phyloP scores from a whole-genome alignment of 495 filamentous ascomycete species.

The Pyrenopolyporus hunteri region DNA sequence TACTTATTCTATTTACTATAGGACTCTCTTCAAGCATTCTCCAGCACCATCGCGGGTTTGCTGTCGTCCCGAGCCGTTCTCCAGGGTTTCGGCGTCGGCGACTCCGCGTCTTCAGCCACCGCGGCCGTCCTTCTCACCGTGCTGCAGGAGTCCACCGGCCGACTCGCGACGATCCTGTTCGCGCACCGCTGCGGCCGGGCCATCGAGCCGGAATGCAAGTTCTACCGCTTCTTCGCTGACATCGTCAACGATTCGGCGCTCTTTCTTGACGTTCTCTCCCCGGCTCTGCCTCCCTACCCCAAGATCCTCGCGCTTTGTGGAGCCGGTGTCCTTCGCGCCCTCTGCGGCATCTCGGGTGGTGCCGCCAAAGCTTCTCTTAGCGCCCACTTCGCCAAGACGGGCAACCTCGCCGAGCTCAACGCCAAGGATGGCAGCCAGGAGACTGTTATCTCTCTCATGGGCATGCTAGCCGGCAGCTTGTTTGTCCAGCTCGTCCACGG shows the following conservation, averaged over 20 bases:
- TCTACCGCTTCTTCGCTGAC: constrained; percentile 87
- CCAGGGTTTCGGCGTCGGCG: constrained; percentile 91
- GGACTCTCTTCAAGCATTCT: constrained; percentile 96
- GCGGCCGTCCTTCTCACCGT: constrained; percentile 85
- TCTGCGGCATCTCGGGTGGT: constrained; percentile 89
- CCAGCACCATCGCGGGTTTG: constrained; percentile 88
- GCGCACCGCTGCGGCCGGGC: constrained; percentile 83
- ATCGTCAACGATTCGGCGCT: constrained; percentile 92
- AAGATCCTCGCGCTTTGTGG: constrained; percentile 75
- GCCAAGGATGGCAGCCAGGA: constrained; percentile 97
- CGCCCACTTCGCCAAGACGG: constrained; percentile 86
- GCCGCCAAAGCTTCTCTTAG: constrained; percentile 90
- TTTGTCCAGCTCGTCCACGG: constrained; percentile 78
- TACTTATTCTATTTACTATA: constrained; percentile 10
- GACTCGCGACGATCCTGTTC: constrained; percentile 89
- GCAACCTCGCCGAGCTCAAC: constrained; percentile 93
- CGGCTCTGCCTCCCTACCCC: constrained; percentile 70
- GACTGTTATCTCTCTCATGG: constrained; percentile 87
- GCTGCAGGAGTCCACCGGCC: constrained; percentile 81
- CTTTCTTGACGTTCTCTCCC: constrained; percentile 86
- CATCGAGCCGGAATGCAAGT: constrained; percentile 95
- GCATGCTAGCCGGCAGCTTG: constrained; percentile 85
- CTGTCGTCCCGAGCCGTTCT: constrained; percentile 88
- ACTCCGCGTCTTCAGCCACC: constrained; percentile 83
- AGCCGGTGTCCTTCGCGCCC: constrained; percentile 76